These are phyloP conservation scores for Angomonas ambiguus DNA, from an alignment of 208 protist genomes.

Conservation along the genomic window DNA sequence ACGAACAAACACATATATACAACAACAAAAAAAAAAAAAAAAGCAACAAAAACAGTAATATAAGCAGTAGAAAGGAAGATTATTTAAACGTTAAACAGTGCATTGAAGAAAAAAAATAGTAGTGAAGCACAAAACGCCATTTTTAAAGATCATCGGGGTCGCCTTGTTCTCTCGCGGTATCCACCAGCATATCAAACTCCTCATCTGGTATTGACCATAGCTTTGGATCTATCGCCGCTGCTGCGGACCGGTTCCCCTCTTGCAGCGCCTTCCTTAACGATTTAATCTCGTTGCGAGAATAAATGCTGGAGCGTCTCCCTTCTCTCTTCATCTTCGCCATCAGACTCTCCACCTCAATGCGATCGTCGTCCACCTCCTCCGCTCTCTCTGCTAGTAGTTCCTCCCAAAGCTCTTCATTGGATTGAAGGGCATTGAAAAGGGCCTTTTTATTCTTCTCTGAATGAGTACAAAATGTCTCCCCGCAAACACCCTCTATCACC, in stretches of 20 bases:
- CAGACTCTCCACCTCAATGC: conserved; percentile 68
- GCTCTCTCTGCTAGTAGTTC: conserved; percentile 27
- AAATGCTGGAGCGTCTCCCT: conserved; percentile 43
- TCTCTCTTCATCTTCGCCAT: conserved; percentile 55
- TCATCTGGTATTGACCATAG: conserved; percentile 47
- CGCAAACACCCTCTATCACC: background rate
- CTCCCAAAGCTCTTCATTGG: background rate
- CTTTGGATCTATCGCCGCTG: conserved; percentile 43
- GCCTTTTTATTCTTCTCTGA: background rate
- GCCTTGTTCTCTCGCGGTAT: background rate
- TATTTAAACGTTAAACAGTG: background rate
- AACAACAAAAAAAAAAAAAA: conserved; percentile 8
- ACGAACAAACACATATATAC: background rate
- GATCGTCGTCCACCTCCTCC: conserved; percentile 39
- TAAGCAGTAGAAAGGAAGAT: background rate
- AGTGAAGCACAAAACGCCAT: background rate
- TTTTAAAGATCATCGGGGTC: background rate
- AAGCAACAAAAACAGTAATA: background rate
- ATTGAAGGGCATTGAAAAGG: background rate
- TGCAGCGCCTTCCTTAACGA: conserved; percentile 46
- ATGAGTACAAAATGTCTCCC: background rate
- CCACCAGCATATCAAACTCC: conserved; percentile 39
- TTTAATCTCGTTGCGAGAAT: conserved; percentile 57
- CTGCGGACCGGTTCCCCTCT: conserved; percentile 41
- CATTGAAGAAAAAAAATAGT: background rate